phyloP scores from a whole-genome alignment of 371 early-diverging fungal species.

The Mucor irregularis region DNA sequence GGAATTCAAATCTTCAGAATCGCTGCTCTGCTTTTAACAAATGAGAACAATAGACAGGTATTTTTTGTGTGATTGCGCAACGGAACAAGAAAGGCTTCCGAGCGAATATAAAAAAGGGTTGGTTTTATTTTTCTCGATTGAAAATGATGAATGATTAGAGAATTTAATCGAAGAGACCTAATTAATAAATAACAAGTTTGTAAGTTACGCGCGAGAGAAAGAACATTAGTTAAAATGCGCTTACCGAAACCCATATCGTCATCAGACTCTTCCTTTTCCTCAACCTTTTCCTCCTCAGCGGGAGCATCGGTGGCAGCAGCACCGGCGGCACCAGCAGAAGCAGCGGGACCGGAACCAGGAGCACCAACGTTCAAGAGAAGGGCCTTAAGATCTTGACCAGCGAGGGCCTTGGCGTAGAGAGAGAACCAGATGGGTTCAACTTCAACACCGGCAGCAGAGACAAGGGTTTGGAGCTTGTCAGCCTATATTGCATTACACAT shows the following conservation, averaged over 20 bases:
- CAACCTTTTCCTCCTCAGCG: constrained; percentile 62
- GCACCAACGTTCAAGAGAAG: constrained; percentile 92
- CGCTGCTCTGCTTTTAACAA: no score
- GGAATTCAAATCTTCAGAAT: no score
- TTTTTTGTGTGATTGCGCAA: constrained; percentile 3
- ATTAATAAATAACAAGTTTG: no score
- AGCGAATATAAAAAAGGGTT: background rate
- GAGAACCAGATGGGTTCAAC: constrained; percentile 96
- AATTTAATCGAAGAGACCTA: constrained; percentile 86
- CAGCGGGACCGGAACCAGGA: constrained; percentile 64
- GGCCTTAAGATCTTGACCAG: constrained; percentile 89
- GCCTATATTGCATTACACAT: constrained; percentile 57
- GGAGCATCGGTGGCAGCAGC: constrained; percentile 62
- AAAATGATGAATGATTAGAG: constrained; percentile 15
- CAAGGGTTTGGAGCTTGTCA: constrained; percentile 92
- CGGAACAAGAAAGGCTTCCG: background rate
- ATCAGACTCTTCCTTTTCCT: constrained; percentile 88
- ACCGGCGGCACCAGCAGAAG: constrained; percentile 52
- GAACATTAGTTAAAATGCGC: no score
- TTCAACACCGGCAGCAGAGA: constrained; percentile 89
- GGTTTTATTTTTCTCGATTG: constrained; percentile 4
- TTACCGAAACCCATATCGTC: constrained; percentile 92
- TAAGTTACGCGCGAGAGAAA: no score
- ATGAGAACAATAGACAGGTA: background rate
- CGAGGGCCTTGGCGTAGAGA: constrained; percentile 98